Conservation (phyloP, 75 land plant genomes). For the Adiantum capillusveneris region DNA sequence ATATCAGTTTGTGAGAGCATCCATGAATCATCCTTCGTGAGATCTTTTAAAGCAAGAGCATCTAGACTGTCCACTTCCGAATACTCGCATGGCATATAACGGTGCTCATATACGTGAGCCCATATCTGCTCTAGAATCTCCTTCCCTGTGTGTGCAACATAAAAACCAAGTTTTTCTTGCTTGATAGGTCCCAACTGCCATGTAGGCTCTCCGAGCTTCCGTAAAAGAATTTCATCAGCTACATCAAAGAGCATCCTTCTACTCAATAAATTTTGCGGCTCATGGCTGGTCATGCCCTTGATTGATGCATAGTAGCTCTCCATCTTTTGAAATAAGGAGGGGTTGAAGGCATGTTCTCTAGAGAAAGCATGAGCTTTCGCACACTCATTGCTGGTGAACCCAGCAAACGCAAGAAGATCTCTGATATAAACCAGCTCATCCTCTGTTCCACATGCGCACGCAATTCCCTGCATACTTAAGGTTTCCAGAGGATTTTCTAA, state of each 20-base stretch:
- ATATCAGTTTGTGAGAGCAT: neutral
- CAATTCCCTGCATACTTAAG: neutral
- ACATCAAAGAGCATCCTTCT: slow-evolving; percentile 3
- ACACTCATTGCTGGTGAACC: neutral
- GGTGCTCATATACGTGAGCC: neutral
- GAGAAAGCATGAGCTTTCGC: neutral
- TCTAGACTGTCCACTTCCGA: neutral
- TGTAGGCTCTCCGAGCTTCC: neutral
- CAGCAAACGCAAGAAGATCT: neutral
- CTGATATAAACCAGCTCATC: neutral
- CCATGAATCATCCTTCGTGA: neutral
- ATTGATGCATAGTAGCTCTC: neutral
- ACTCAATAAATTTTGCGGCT: neutral
- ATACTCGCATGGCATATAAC: neutral
- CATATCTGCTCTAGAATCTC: neutral
- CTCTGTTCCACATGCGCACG: neutral
- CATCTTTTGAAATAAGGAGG: neutral
- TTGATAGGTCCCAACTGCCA: neutral
- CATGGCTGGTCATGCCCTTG: neutral
- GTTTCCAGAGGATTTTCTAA: neutral
- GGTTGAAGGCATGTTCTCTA: neutral
- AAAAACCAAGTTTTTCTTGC: neutral
- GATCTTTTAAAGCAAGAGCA: neutral
- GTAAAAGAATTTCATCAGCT: neutral
- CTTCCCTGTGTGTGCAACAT: neutral